Evolutionary conservation across 805 yeast genomes (phyloP).

Genomic region (Starmera amethionina): DNA sequence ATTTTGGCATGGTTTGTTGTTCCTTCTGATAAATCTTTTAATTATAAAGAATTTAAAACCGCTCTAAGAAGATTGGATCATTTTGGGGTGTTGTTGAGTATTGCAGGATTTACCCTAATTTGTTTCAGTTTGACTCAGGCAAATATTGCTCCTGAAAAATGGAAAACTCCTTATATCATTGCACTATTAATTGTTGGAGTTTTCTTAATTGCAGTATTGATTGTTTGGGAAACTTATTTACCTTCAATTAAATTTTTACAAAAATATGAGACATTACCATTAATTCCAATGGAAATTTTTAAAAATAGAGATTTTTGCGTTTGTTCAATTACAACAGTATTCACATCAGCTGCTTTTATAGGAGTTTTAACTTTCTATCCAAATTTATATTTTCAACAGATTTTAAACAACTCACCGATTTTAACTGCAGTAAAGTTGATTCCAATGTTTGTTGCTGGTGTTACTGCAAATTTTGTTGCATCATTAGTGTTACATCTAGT

Average conservation of each 20-base stretch:
- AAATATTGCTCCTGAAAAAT: conserved; percentile 28
- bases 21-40: neutral
- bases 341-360: conserved; percentile 8
- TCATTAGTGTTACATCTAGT: conserved; percentile 35
- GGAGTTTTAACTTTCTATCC: conserved; percentile 16
- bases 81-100: conserved; percentile 32
- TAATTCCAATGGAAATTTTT: conserved; percentile 38
- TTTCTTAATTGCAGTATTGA: conserved; percentile 22
- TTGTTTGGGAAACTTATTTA: conserved; percentile 27
- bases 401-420: conserved; percentile 27
- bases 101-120: conserved; percentile 30
- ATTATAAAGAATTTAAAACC: neutral
- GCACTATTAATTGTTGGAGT: conserved; percentile 32
- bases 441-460: conserved; percentile 34
- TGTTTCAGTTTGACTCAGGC: conserved; percentile 36
- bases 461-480: conserved; percentile 33
- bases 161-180: conserved; percentile 38
- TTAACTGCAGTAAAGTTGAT: conserved; percentile 33
- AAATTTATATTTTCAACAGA: conserved; percentile 32
- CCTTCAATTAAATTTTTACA: conserved; percentile 13
- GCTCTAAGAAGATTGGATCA: conserved; percentile 26
- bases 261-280: conserved; percentile 19
- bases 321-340: conserved; percentile 26
- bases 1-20: neutral
- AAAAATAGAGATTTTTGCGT: conserved; percentile 27